A percentile compares a stretch with the other conserved stretches of the same genome.
These are phyloP conservation scores for Escovopsis weberi DNA, from an alignment of 2,329 filamentous ascomycete genomes.

Conservation along the genomic window DNA sequence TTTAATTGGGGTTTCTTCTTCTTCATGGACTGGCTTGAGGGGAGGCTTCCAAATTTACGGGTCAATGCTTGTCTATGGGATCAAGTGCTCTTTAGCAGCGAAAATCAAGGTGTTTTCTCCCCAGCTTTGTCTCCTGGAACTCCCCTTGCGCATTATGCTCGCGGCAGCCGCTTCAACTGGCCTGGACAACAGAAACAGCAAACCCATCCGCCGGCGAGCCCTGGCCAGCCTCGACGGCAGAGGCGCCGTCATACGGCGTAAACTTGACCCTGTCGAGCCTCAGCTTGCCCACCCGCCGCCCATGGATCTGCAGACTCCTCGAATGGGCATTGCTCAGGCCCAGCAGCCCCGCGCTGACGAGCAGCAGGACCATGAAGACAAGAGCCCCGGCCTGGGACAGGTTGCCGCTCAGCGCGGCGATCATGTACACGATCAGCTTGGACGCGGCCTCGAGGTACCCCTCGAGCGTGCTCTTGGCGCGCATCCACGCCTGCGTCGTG, in stretches of 20 bases:
- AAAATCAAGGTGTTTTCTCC: too few relatives aligned
- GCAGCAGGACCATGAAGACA: conserved; percentile 34
- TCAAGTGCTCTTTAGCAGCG: too few relatives aligned
- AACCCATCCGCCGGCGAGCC: background rate
- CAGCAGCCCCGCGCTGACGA: conserved; percentile 37
- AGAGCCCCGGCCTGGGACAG: conserved; percentile 37
- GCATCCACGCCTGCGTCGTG: conserved; percentile 42
- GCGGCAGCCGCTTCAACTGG: too few relatives aligned
- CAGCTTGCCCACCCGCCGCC: conserved; percentile 17
- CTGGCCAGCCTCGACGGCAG: conserved; percentile 3
- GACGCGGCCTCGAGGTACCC: conserved; percentile 36
- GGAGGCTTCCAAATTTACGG: too few relatives aligned
- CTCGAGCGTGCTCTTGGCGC: conserved; percentile 33
- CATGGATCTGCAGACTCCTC: conserved; percentile 34
- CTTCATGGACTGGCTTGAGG: too few relatives aligned
- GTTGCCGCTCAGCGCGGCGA: conserved; percentile 40
- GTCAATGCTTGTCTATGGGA: too few relatives aligned
- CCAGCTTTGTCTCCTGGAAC: too few relatives aligned
- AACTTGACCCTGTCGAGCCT: conserved; percentile 3
- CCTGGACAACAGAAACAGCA: background rate
- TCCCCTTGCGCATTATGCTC: too few relatives aligned
- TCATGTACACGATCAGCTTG: conserved; percentile 43
- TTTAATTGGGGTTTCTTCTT: too few relatives aligned
- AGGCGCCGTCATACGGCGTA: conserved; percentile 2
- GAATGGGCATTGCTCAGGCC: conserved; percentile 38